A percentile compares a stretch with the other conserved stretches of the same genome.
Conservation (phyloP, 768 basidiomycete genomes). For the Trametes coccinea region DNA sequence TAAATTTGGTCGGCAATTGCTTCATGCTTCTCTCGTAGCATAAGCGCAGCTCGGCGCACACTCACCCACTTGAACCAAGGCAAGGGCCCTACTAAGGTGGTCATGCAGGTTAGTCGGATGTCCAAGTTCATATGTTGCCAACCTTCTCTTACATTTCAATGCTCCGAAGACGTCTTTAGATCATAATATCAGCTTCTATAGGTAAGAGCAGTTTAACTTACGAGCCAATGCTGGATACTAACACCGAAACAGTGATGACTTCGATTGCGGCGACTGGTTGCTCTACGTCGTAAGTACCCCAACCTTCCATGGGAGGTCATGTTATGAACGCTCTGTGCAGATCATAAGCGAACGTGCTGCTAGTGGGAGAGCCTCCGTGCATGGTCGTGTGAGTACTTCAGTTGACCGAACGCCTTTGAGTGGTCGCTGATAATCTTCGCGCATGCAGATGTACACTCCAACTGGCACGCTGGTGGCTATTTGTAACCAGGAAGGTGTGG, state of each 20-base stretch:
- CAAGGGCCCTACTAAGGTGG: constrained; percentile 42
- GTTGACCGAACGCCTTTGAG: not conserved
- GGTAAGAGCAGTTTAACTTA: constrained; percentile 41
- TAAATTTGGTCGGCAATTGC: no score
- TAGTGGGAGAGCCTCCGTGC: constrained; percentile 67
- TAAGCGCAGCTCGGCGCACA: constrained; percentile 52
- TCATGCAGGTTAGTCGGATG: constrained; percentile 58
- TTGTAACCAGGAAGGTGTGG: constrained; percentile 78
- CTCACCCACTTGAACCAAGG: constrained; percentile 43
- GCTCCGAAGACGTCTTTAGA: constrained; percentile 64
- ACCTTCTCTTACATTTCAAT: not conserved
- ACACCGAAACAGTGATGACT: constrained; percentile 52
- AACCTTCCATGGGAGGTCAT: no score
- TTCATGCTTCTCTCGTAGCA: constrained; percentile 39
- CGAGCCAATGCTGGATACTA: not conserved
- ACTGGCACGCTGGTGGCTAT: constrained; percentile 70
- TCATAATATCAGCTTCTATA: constrained; percentile 80
- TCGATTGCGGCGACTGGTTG: constrained; percentile 80
- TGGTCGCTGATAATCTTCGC: not conserved
- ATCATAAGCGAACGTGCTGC: constrained; percentile 63
- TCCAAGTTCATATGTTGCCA: no score
- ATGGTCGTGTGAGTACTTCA: constrained; percentile 60
- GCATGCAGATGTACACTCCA: constrained; percentile 63
- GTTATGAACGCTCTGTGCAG: constrained; percentile 35
- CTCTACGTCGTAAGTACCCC: constrained; percentile 63